Conservation (phyloP, 768 basidiomycete species). For the Russula foetens region DNA sequence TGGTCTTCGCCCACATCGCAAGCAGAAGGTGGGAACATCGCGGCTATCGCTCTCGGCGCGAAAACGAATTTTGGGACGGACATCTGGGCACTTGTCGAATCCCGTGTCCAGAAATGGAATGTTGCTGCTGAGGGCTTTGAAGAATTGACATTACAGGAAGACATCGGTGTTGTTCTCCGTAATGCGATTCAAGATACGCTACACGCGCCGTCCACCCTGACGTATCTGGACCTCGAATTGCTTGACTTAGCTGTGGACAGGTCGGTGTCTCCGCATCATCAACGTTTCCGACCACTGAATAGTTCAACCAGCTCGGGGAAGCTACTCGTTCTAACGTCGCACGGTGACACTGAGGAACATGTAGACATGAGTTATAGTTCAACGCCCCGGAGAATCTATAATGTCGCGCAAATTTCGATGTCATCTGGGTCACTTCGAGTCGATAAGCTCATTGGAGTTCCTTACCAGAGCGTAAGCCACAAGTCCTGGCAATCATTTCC, state of each 20-base stretch:
- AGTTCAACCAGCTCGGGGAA: slow-evolving; percentile 35
- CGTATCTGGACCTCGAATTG: slow-evolving; percentile 61
- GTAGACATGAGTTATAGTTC: slow-evolving; percentile 33
- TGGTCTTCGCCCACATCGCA: slow-evolving; percentile 36
- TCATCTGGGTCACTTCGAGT: slow-evolving; percentile 37
- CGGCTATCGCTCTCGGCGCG: slow-evolving; percentile 48
- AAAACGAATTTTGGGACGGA: slow-evolving; percentile 40
- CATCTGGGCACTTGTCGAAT: slow-evolving; percentile 63
- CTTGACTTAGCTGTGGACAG: slow-evolving; percentile 58
- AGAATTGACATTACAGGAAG: slow-evolving; percentile 48
- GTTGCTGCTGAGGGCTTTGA: slow-evolving; percentile 65
- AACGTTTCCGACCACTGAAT: neutral
- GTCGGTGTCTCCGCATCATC: slow-evolving; percentile 29
- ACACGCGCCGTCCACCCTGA: slow-evolving; percentile 27
- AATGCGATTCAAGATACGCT: slow-evolving; percentile 40
- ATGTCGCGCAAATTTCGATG: slow-evolving; percentile 44
- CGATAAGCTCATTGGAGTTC: slow-evolving; percentile 47
- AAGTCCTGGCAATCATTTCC: neutral
- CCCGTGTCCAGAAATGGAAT: slow-evolving; percentile 62
- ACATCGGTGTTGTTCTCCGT: slow-evolving; percentile 43
- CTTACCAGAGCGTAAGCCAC: slow-evolving; percentile 64
- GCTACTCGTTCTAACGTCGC: slow-evolving; percentile 58
- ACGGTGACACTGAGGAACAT: slow-evolving; percentile 48
- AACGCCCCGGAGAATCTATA: slow-evolving; percentile 54
- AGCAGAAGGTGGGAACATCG: slow-evolving; percentile 53